Percentiles rank a stretch among this genome's conserved stretches.
These are phyloP conservation scores for Diaporthe sp. DNA, from an alignment of 2,329 filamentous ascomycete species.

Conservation along the genomic window DNA sequence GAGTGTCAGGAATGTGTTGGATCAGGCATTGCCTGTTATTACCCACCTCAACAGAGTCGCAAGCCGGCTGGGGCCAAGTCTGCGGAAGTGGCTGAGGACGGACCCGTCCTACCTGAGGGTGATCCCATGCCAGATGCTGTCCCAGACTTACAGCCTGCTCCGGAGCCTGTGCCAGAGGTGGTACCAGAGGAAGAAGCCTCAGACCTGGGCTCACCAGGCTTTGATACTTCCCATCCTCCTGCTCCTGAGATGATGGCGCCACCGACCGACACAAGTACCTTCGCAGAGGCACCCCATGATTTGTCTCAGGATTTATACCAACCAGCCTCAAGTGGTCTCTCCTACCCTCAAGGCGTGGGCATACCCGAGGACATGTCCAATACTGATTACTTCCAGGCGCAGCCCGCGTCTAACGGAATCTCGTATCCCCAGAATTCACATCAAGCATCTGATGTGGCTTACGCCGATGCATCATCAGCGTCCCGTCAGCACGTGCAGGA, in stretches of 20 bases:
- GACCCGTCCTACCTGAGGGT: conserved; percentile 1
- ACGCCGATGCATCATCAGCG: conserved; percentile 14
- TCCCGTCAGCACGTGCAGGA: conserved; percentile 21
- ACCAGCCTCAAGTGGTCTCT: conserved; percentile 44
- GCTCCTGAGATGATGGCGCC: conserved; percentile 47
- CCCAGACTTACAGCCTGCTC: neutral
- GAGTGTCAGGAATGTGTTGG: conserved; percentile 48
- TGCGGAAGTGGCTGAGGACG: conserved; percentile 28
- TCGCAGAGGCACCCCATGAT: conserved; percentile 40
- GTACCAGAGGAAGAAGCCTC: conserved; percentile 37
- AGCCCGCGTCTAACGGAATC: conserved; percentile 11
- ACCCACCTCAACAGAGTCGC: conserved; percentile 36
- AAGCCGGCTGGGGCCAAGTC: conserved; percentile 18
- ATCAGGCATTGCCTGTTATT: conserved; percentile 39
- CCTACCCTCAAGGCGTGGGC: conserved; percentile 44
- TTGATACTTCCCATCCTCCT: conserved; percentile 41
- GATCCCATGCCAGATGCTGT: neutral
- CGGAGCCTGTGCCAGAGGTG: conserved; percentile 7
- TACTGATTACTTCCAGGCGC: conserved; percentile 33
- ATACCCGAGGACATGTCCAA: conserved; percentile 30
- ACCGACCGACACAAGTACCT: conserved; percentile 42
- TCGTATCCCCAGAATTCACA: conserved; percentile 36
- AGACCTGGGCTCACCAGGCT: conserved; percentile 40
- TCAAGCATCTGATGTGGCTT: conserved; percentile 14
- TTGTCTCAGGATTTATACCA: conserved; percentile 48